phyloP scores from a whole-genome alignment of 2,329 filamentous ascomycete genomes.

The Tolypocladium pustulatum region DNA sequence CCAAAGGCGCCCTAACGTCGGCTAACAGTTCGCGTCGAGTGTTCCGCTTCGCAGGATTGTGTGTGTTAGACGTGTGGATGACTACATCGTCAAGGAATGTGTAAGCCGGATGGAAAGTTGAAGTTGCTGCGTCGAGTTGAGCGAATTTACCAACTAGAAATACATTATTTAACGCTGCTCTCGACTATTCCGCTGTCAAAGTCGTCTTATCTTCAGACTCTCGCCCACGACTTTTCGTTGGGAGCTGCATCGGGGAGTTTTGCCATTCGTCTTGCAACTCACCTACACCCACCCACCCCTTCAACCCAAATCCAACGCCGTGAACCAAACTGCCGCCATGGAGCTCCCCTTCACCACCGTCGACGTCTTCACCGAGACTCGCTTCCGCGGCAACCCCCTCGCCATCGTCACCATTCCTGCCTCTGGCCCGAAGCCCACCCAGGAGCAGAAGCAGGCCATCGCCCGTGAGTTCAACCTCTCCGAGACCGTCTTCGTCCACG shows the following conservation, averaged over 20 bases:
- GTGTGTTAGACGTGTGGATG: not conserved
- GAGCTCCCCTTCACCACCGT: conserved; percentile 40
- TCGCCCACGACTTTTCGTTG: not conserved
- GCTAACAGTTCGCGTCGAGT: not conserved
- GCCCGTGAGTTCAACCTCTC: conserved; percentile 55
- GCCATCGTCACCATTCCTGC: conserved; percentile 45
- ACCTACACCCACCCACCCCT: not conserved
- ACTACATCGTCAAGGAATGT: not conserved
- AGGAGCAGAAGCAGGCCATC: conserved; percentile 45
- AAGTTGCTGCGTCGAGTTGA: not conserved
- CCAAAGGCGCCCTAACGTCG: not conserved
- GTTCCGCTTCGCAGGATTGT: not conserved
- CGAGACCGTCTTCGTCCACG: conserved; percentile 53
- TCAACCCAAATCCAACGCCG: not conserved
- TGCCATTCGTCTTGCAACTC: not conserved
- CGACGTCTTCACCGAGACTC: conserved; percentile 45
- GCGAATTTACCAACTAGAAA: not conserved
- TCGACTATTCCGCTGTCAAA: not conserved
- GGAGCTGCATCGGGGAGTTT: not conserved
- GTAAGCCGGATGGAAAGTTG: not conserved
- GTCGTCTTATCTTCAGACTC: not conserved
- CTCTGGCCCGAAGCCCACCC: conserved; percentile 27
- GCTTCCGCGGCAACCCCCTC: conserved; percentile 48
- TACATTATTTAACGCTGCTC: too few relatives aligned
- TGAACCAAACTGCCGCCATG: conserved; percentile 10